Conservation (phyloP, 257 asterid genomes). For the Paraleonurus japonicus region DNA sequence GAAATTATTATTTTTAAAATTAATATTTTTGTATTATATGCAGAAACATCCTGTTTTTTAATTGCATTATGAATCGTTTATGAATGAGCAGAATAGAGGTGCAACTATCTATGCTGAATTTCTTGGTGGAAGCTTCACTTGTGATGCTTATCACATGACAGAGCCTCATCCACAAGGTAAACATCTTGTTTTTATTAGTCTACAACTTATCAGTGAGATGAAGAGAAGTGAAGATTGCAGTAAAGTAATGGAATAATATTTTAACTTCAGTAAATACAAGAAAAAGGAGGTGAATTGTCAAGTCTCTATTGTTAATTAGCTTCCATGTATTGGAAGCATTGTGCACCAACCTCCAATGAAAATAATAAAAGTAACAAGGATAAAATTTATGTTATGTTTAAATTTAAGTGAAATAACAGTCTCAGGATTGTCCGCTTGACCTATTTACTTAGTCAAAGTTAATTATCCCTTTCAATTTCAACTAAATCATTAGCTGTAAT, state of each 20-base stretch:
- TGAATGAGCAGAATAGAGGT: conserved; percentile 59
- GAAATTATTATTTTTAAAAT: background rate
- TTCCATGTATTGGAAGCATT: background rate
- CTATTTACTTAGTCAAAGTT: background rate
- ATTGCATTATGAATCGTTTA: conserved; percentile 17
- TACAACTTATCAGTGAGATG: conserved; percentile 7
- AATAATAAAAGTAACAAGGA: background rate
- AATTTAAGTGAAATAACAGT: background rate
- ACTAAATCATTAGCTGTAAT: background rate
- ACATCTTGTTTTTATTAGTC: conserved; percentile 2
- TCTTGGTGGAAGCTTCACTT: conserved; percentile 85
- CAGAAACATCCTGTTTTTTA: background rate
- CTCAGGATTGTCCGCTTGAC: background rate
- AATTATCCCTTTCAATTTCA: background rate
- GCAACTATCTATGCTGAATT: conserved; percentile 81
- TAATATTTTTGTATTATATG: background rate
- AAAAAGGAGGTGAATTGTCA: background rate
- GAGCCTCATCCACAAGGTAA: conserved; percentile 88
- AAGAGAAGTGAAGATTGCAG: conserved; percentile 4
- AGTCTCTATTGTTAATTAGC: background rate
- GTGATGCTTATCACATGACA: conserved; percentile 86
- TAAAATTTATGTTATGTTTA: background rate
- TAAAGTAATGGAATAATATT: conserved; percentile 1
- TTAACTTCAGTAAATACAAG: background rate
- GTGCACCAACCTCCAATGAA: background rate